phyloP scores from a whole-genome alignment of 2,329 filamentous ascomycete species.

The Cordyceps tenuipes region DNA sequence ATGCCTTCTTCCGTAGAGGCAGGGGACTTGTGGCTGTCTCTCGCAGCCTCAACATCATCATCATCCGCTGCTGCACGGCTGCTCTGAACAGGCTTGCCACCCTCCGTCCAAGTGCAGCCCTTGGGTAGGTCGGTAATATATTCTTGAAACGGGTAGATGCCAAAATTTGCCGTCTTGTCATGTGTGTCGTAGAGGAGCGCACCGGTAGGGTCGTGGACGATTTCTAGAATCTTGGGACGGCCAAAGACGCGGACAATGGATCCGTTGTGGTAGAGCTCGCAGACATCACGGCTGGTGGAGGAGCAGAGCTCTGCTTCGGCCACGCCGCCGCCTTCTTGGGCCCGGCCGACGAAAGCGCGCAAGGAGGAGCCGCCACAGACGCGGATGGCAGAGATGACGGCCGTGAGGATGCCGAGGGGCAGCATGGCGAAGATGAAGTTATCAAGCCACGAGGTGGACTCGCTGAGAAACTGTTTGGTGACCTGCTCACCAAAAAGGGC shows the following conservation, averaged over 20 bases:
- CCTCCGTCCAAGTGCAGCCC: too few species aligned
- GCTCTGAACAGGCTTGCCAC: too few species aligned
- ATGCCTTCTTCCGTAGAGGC: too few species aligned
- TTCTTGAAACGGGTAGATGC: too few species aligned
- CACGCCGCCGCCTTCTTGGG: slow-evolving; percentile 24
- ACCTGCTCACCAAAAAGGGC: slow-evolving; percentile 30
- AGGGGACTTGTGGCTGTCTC: too few species aligned
- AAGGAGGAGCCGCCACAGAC: slow-evolving; percentile 23
- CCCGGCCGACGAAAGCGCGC: slow-evolving; percentile 31
- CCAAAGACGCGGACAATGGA: slow-evolving; percentile 26
- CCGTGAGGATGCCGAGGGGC: slow-evolving; percentile 32
- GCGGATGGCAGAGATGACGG: slow-evolving; percentile 24
- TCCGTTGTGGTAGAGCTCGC: slow-evolving; percentile 29
- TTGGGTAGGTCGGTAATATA: too few species aligned
- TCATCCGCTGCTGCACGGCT: too few species aligned
- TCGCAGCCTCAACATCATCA: too few species aligned
- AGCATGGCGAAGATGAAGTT: slow-evolving; percentile 27
- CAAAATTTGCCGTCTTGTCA: too few species aligned
- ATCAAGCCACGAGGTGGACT: slow-evolving; percentile 22
- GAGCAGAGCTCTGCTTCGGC: slow-evolving; percentile 32
- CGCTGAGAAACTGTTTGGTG: slow-evolving; percentile 31
- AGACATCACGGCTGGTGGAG: slow-evolving; percentile 31
- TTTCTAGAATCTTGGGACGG: slow-evolving; percentile 24
- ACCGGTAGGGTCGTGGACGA: slow-evolving; percentile 16
- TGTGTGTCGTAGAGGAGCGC: too few species aligned